phyloP scores from a whole-genome alignment of 257 asterid genomes.

The Salvia splendens region DNA sequence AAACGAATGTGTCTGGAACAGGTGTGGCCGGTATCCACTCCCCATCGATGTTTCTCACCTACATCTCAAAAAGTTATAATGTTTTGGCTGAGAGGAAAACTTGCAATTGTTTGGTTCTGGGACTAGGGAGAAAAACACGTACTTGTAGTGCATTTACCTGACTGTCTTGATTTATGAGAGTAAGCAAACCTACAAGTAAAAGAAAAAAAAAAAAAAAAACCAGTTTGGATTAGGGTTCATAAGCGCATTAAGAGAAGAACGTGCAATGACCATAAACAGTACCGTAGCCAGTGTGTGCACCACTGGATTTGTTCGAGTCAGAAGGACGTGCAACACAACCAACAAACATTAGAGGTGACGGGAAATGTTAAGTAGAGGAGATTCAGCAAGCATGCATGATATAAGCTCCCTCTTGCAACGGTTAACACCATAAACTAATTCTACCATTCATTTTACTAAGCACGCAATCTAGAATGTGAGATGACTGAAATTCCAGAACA shows the following conservation, averaged over 20 bases:
- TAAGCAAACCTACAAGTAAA: constrained; percentile 62
- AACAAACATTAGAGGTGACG: background rate
- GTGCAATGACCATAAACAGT: constrained; percentile 21
- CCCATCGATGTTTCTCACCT: constrained; percentile 73
- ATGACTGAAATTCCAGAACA: background rate
- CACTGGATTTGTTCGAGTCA: constrained; percentile 49
- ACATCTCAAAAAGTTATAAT: constrained; percentile 15
- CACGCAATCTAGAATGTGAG: background rate
- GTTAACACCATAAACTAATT: too few relatives aligned
- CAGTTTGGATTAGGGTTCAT: background rate
- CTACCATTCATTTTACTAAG: background rate
- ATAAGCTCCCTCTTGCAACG: background rate
- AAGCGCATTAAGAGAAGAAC: constrained; percentile 7
- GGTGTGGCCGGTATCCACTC: constrained; percentile 85
- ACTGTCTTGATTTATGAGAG: constrained; percentile 92
- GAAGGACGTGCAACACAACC: constrained; percentile 4
- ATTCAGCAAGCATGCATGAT: background rate
- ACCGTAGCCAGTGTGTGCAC: constrained; percentile 98
- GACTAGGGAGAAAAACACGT: background rate
- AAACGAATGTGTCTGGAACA: constrained; percentile 80
- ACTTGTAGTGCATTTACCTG: constrained; percentile 86
- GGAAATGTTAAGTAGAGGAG: background rate
- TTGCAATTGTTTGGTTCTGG: too few relatives aligned
- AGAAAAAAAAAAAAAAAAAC: background rate
- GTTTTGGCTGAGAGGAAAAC: too few relatives aligned